These are phyloP conservation scores for Neurospora sp. DNA, from an alignment of 495 filamentous ascomycete species.

Conservation along the genomic window DNA sequence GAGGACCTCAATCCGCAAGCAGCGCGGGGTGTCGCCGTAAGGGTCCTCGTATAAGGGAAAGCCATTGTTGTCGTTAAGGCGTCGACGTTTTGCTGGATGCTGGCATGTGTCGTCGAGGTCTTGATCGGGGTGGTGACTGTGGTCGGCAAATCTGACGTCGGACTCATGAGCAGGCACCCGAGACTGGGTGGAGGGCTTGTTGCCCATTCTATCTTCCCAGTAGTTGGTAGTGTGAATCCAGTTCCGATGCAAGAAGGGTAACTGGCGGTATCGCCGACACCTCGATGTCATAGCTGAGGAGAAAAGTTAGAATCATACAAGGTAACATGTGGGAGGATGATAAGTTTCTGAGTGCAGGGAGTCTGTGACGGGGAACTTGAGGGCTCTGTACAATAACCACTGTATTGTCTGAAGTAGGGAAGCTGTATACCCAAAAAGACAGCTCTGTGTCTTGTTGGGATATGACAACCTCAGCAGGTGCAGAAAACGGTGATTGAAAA, in stretches of 20 bases:
- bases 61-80: conserved; percentile 23
- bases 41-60: conserved; percentile 21
- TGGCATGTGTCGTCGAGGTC: conserved; percentile 12
- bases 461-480: background rate
- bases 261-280: conserved; percentile 10
- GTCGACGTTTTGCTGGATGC: conserved; percentile 30
- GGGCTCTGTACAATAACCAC: background rate
- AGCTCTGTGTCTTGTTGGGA: background rate
- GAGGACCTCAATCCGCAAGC: conserved; percentile 37
- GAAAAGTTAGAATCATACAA: conserved; percentile 2
- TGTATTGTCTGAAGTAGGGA: background rate
- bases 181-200: conserved; percentile 25
- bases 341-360: background rate
- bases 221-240: conserved; percentile 21
- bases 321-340: background rate
- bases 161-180: conserved; percentile 7
- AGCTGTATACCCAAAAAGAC: background rate
- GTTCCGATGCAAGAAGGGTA: conserved; percentile 29
- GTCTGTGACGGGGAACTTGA: background rate
- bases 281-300: conserved; percentile 15
- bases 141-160: conserved; percentile 21
- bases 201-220: conserved; percentile 28
- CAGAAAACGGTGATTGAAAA: background rate
- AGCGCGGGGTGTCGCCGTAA: conserved; percentile 17
- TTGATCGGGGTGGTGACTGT: background rate